Evolutionary conservation across 768 basidiomycete species (phyloP).

Genomic region (Galerina marginata): DNA sequence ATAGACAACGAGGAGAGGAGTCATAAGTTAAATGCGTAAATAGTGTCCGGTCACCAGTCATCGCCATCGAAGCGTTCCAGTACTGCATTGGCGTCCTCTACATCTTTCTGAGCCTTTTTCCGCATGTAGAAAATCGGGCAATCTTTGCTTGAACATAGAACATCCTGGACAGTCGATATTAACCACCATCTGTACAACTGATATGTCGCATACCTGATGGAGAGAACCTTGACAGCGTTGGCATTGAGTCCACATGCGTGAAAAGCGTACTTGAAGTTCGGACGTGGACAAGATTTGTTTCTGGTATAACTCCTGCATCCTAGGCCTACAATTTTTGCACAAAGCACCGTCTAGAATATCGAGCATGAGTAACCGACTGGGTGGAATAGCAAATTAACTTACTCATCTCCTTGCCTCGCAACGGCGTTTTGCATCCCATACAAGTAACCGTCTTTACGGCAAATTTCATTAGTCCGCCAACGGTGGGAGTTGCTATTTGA

Average conservation of each 20-base stretch:
- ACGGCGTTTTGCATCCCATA: constrained; percentile 91
- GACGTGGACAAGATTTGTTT: constrained; percentile 84
- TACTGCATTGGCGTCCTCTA: constrained; percentile 79
- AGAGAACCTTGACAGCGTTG: constrained; percentile 98
- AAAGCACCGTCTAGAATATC: constrained; percentile 80
- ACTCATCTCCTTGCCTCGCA: constrained; percentile 78
- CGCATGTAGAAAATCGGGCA: constrained; percentile 99
- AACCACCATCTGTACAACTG: neutral
- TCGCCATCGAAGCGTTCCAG: constrained; percentile 87
- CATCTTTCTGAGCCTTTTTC: constrained; percentile 98
- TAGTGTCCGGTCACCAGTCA: constrained; percentile 54
- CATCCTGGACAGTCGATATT: constrained; percentile 63
- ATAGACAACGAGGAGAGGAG: constrained; percentile 7
- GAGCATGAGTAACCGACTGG: neutral
- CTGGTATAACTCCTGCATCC: constrained; percentile 88
- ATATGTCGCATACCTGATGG: constrained; percentile 68
- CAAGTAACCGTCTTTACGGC: constrained; percentile 96
- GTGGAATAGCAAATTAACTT: constrained; percentile 24
- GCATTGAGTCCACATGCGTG: constrained; percentile 97
- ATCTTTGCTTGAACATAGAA: constrained; percentile 94
- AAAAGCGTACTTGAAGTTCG: constrained; percentile 86
- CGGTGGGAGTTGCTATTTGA: constrained; percentile 94
- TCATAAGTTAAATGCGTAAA: constrained; percentile 8
- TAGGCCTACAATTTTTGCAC: constrained; percentile 90
- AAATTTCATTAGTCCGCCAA: constrained; percentile 98